Percentiles rank a stretch among this genome's conserved stretches.
Conservation (phyloP, 805 yeast species). For the Metschnikowia lunata region DNA sequence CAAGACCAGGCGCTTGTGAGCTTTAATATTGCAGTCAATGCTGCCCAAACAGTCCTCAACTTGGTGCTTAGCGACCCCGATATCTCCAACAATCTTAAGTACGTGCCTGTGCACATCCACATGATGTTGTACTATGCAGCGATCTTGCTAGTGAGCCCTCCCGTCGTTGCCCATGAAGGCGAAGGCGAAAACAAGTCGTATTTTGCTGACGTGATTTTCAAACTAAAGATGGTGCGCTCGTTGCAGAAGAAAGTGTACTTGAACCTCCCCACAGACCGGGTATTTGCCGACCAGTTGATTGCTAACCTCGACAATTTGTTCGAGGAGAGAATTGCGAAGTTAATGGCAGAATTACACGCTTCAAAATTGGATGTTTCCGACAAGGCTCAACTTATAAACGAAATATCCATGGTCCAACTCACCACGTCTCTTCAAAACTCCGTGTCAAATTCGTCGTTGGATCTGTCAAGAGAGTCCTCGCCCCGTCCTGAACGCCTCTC, state of each 20-base stretch:
- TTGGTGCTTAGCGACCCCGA: slow-evolving; percentile 57
- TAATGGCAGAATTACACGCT: slow-evolving; percentile 18
- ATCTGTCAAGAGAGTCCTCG: slow-evolving; percentile 23
- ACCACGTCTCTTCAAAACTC: slow-evolving; percentile 9
- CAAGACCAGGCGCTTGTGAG: slow-evolving; percentile 33
- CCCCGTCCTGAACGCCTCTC: slow-evolving; percentile 37
- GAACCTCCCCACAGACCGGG: slow-evolving; percentile 50
- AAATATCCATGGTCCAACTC: slow-evolving; percentile 12
- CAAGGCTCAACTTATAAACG: slow-evolving; percentile 16
- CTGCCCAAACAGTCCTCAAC: slow-evolving; percentile 60
- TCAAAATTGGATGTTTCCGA: slow-evolving; percentile 14
- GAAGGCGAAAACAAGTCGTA: slow-evolving; percentile 15
- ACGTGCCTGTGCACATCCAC: slow-evolving; percentile 70
- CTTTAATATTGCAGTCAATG: slow-evolving; percentile 51
- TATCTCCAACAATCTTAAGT: slow-evolving; percentile 50
- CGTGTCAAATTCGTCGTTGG: slow-evolving; percentile 17
- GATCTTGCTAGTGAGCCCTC: slow-evolving; percentile 49
- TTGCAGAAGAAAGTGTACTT: slow-evolving; percentile 39
- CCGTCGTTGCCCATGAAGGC: slow-evolving; percentile 18
- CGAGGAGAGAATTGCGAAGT: slow-evolving; percentile 22
- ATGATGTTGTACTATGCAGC: slow-evolving; percentile 69
- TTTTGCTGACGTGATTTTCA: slow-evolving; percentile 27
- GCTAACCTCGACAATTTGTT: slow-evolving; percentile 29
- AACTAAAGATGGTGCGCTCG: slow-evolving; percentile 40
- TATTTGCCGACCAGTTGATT: slow-evolving; percentile 45